These are phyloP conservation scores for Neocucurbitaria cava DNA, from an alignment of 2,329 filamentous ascomycete genomes.

Conservation along the genomic window DNA sequence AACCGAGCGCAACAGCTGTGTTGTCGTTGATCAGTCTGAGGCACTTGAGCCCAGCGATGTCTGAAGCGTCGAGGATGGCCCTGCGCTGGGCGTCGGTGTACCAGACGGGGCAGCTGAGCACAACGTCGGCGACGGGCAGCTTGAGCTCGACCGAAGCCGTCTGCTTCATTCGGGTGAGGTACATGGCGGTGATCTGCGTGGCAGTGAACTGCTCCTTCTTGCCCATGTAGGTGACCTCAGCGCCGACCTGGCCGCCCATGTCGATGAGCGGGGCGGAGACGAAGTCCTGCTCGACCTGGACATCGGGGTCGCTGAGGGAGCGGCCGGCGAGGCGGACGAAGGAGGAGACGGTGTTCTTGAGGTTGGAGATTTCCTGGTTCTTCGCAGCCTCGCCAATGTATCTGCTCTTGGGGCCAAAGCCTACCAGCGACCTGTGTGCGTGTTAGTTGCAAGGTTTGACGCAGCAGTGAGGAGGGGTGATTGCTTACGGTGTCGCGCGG, in stretches of 20 bases:
- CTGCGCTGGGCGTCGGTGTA: conserved; percentile 95
- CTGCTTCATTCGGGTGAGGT: conserved; percentile 89
- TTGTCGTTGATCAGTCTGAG: conserved; percentile 98
- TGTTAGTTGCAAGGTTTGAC: conserved; percentile 16
- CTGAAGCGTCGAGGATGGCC: conserved; percentile 85
- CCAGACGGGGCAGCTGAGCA: conserved; percentile 94
- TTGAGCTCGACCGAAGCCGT: conserved; percentile 87
- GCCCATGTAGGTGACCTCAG: conserved; percentile 89
- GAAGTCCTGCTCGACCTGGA: conserved; percentile 90
- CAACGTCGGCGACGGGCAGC: conserved; percentile 89
- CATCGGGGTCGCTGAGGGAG: conserved; percentile 85
- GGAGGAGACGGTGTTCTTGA: conserved; percentile 96
- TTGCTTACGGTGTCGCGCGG: conserved; percentile 91
- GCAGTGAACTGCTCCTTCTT: conserved; percentile 97
- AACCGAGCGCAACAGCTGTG: conserved; percentile 93
- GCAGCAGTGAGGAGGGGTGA: conserved; percentile 18
- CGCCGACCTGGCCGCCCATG: conserved; percentile 91
- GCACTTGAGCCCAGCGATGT: conserved; percentile 91
- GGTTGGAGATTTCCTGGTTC: conserved; percentile 98
- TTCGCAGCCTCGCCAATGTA: conserved; percentile 95
- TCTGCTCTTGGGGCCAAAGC: conserved; percentile 91
- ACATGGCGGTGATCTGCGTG: conserved; percentile 94
- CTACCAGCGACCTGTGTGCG: conserved; percentile 75
- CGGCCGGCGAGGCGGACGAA: conserved; percentile 94
- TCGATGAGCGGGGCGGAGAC: conserved; percentile 87